Percentiles rank a stretch among this genome's conserved stretches.
These are phyloP conservation scores for Brasenia schreberi DNA, from an alignment of 164 flowering plant genomes.

Conservation along the genomic window DNA sequence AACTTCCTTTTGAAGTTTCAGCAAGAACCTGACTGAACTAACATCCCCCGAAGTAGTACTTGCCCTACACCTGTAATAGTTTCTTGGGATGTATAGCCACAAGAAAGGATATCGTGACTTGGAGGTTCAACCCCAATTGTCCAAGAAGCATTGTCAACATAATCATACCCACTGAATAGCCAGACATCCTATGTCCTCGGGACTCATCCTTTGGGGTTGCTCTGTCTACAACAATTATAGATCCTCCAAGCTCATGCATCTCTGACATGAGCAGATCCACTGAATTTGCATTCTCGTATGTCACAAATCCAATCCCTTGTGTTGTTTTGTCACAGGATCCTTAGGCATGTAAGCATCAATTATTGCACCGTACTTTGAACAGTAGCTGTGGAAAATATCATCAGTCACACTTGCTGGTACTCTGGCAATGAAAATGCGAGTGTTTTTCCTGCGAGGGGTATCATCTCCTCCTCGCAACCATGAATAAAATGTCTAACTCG, in stretches of 20 bases:
- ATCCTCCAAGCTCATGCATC: constrained; percentile 15
- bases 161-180: constrained; percentile 3
- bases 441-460: constrained; percentile 15
- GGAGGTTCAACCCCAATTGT: constrained; percentile 1
- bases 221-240: constrained; percentile 13
- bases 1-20: background rate
- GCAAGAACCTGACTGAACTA: constrained; percentile 8
- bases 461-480: constrained; percentile 26
- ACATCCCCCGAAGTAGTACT: constrained; percentile 5
- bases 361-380: constrained; percentile 11
- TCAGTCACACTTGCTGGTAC: constrained; percentile 26
- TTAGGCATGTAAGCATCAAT: constrained; percentile 15
- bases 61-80: constrained; percentile 1
- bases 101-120: constrained; percentile 1
- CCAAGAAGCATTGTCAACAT: constrained; percentile 3
- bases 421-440: constrained; percentile 31
- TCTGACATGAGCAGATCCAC: constrained; percentile 16
- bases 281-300: constrained; percentile 13
- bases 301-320: constrained; percentile 17
- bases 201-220: constrained; percentile 17
- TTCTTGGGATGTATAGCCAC: constrained; percentile 2
- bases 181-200: constrained; percentile 7
- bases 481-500: constrained; percentile 9
- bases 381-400: constrained; percentile 20
- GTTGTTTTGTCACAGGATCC: constrained; percentile 16